phyloP scores from a whole-genome alignment of 345 rosid genomes.

The Cardamine chenopodiifolia region DNA sequence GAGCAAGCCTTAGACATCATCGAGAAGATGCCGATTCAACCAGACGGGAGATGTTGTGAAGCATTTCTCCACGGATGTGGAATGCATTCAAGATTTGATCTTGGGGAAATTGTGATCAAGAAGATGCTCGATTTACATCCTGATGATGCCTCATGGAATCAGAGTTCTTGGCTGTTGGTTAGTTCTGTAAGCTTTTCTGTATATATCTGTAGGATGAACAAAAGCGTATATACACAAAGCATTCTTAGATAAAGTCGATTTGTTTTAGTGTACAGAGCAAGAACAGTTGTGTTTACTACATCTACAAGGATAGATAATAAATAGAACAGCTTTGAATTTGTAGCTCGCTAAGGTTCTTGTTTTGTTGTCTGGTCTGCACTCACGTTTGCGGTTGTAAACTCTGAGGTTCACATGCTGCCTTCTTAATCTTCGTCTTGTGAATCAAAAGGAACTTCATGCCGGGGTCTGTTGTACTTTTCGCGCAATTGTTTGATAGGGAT shows the following conservation, averaged over 20 bases:
- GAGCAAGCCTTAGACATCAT: constrained; percentile 79
- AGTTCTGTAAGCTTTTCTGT: not conserved
- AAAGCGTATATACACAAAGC: constrained; percentile 24
- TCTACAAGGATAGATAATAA: constrained; percentile 18
- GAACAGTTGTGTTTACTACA: constrained; percentile 1
- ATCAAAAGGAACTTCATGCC: constrained; percentile 71
- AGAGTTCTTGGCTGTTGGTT: constrained; percentile 31
- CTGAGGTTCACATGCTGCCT: constrained; percentile 29
- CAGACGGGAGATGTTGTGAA: constrained; percentile 60
- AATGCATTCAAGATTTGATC: constrained; percentile 81
- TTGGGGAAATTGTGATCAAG: constrained; percentile 66
- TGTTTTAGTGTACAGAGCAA: constrained; percentile 23
- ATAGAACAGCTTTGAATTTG: not conserved
- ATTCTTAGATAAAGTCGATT: constrained; percentile 27
- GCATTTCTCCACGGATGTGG: constrained; percentile 93
- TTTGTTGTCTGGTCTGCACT: not conserved
- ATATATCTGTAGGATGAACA: not conserved
- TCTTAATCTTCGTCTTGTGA: constrained; percentile 55
- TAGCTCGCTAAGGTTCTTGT: not conserved
- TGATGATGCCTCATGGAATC: constrained; percentile 66
- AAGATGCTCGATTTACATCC: constrained; percentile 70
- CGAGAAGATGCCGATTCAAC: constrained; percentile 68
- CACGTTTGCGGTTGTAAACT: constrained; percentile 15
- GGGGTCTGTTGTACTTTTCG: constrained; percentile 73
- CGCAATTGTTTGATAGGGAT: constrained; percentile 91